Conservation (phyloP, 129 eudicot genomes). For the Flaveria trinervia region DNA sequence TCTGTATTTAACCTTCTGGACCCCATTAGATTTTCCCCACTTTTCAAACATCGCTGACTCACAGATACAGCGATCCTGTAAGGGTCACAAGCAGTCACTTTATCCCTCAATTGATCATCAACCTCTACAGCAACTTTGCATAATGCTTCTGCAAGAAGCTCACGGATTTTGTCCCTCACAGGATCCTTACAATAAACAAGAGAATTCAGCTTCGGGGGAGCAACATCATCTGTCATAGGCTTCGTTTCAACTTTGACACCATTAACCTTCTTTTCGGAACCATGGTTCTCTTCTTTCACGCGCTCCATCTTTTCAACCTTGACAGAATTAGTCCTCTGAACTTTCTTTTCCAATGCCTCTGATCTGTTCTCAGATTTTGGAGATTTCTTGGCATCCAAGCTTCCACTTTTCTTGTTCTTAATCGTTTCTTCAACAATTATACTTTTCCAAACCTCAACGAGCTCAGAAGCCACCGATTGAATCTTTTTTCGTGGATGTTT, state of each 20-base stretch:
- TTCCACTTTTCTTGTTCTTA: conserved; percentile 57
- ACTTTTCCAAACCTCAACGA: conserved; percentile 75
- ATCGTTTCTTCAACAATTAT: conserved; percentile 68
- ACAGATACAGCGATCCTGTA: conserved; percentile 62
- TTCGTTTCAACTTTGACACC: conserved; percentile 39
- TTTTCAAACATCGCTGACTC: conserved; percentile 87
- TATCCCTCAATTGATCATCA: conserved; percentile 45
- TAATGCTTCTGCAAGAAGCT: conserved; percentile 73
- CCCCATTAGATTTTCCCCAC: conserved; percentile 70
- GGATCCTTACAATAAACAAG: conserved; percentile 60
- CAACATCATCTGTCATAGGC: conserved; percentile 8
- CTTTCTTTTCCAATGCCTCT: conserved; percentile 25
- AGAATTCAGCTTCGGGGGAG: conserved; percentile 61
- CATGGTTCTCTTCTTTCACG: conserved; percentile 40
- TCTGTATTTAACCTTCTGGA: conserved; percentile 70
- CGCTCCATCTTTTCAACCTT: conserved; percentile 44
- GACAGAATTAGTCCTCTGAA: conserved; percentile 33
- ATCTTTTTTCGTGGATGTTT: conserved; percentile 78
- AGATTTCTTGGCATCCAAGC: conserved; percentile 31
- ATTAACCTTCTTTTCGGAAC: conserved; percentile 39
- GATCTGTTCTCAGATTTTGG: conserved; percentile 38
- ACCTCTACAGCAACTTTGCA: conserved; percentile 62
- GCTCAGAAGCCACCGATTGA: conserved; percentile 58
- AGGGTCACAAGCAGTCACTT: conserved; percentile 64
- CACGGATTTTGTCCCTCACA: conserved; percentile 68